A percentile compares a stretch with the other conserved stretches of the same genome.
Conservation (phyloP, 2,329 filamentous ascomycete genomes). For the Monilinia polystroma region DNA sequence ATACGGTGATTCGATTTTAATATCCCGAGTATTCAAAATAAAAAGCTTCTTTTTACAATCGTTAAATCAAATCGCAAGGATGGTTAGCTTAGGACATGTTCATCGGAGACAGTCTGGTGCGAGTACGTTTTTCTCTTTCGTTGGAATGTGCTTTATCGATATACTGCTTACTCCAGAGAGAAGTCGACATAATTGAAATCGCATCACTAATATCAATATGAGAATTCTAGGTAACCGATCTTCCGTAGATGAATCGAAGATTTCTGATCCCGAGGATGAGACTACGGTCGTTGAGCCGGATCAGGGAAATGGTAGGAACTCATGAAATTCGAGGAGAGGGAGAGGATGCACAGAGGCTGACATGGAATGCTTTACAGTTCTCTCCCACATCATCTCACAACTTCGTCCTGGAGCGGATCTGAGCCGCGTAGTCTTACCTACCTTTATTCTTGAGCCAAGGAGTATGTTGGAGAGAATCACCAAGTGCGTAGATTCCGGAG, state of each 20-base stretch:
- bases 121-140: conserved; percentile 41
- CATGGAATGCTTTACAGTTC: conserved; percentile 57
- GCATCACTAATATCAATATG: conserved; percentile 11
- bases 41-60: background rate
- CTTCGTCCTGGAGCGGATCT: conserved; percentile 92
- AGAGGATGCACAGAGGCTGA: conserved; percentile 24
- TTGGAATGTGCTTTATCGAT: background rate
- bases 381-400: conserved; percentile 96
- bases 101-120: conserved; percentile 49
- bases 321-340: background rate
- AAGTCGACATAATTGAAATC: background rate
- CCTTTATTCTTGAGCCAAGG: conserved; percentile 94
- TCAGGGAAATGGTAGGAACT: conserved; percentile 80
- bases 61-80: conserved; percentile 26
- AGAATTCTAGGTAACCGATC: conserved; percentile 44
- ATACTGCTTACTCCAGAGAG: background rate
- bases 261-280: conserved; percentile 59
- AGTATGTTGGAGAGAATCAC: conserved; percentile 99
- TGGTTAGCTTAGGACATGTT: conserved; percentile 45
- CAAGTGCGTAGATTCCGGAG: conserved; percentile 63
- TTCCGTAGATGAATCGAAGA: conserved; percentile 38
- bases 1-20: background rate
- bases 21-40: background rate
- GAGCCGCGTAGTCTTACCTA: conserved; percentile 89
- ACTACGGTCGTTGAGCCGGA: conserved; percentile 84